Evolutionary conservation across 495 filamentous ascomycete species (phyloP), one percentile per base, ranked within the genome.

Genomic region (Hypoxylon trugodes): DNA sequence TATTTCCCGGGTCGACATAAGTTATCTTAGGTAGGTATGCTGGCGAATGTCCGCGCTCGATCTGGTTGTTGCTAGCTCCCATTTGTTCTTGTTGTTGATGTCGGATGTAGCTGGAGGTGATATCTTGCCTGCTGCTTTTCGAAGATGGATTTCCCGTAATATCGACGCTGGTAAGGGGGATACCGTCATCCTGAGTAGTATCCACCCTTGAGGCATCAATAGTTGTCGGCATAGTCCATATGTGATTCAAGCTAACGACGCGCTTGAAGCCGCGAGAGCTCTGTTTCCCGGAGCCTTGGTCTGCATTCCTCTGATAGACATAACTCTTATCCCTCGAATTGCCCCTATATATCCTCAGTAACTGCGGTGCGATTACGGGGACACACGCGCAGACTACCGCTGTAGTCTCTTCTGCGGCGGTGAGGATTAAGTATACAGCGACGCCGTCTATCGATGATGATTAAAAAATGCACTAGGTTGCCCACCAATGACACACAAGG

Each of bases 351-450:
- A 22, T 59, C 16, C n/a, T 61, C 7, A 43, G 42, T 6, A 70
- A 12, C 12, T 63, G 68, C 0, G 68, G 63, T 13, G 49, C 47
- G 3, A 70, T 36, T 3, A 70, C 50, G 9, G 68, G 68, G 6
- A 70, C 22, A 16, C 63, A 58, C 21, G 68, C 68, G 46, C 68
- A 70, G 2, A 67, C 68, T 19, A 70, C 59, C 5, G 68, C 68
- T n/a, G 59, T 58, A 4, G 68, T 67, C 59, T 70, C 68, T 21
- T 64, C 68, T 15, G 68, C 63, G n/a, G 63, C 68, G 2, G 64
- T 70, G 8, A 67, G 59, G 26, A 67, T 60, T 9, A 70, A 30
- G 56, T 67, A 70, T 22, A 66, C 22, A 19, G 63, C 54, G 24
- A 70, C 68, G 9, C 68, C 68, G 51, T 67, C 68, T 70, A 42